Evolutionary conservation across 768 basidiomycete genomes (phyloP), one percentile per base, ranked within the genome.

Genomic region (Leccinum ochraceum): DNA sequence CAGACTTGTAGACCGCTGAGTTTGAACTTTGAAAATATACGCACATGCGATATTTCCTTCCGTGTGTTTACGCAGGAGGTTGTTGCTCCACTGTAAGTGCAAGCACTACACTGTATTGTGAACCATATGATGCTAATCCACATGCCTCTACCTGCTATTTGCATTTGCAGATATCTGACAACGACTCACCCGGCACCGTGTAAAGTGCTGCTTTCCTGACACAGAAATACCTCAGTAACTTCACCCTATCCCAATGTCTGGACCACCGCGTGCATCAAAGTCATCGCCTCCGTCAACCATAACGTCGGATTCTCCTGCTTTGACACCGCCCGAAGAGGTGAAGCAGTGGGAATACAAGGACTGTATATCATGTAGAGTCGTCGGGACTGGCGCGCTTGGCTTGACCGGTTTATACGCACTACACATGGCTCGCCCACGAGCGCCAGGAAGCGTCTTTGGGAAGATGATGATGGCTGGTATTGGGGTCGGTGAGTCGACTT

Each of bases 391-490:
- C 32, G 84, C 86, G 2, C 80, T 91, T 6, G 83, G 80, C 22
- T 81, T 81, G 4, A 81, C 85, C 5, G 89, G 90, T 6, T 62
- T 86, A 26, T 90, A 92, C 68, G 88, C 90, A 2, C 72, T 92
- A 28, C 80, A 81, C 70, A 81, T 83, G 77, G 82, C 88, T 28
- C 84, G 89, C 52, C 78, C 80, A 26, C 77, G 78, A 48, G 86
- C 86, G 11, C 87, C 85, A 8, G 88, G 89, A 6, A 84, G 82
- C 2, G 71, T 79, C 4, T 68, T 79, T 28, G 87, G 88, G 59
- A 90, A 89, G 70, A 76, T 79, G 42, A 76, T 88, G 55, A 78
- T 89, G 66, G 85, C 79, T 5, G 86, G 83, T 3, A 62, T 89
- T 4, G 89, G 89, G 11, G 67, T 88, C 60, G 83, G 88, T 88